Percentiles rank a stretch among this genome's conserved stretches.
phyloP scores from a whole-genome alignment of 1,284 basidiomycete species.

The Heterobasidion parviporum region DNA sequence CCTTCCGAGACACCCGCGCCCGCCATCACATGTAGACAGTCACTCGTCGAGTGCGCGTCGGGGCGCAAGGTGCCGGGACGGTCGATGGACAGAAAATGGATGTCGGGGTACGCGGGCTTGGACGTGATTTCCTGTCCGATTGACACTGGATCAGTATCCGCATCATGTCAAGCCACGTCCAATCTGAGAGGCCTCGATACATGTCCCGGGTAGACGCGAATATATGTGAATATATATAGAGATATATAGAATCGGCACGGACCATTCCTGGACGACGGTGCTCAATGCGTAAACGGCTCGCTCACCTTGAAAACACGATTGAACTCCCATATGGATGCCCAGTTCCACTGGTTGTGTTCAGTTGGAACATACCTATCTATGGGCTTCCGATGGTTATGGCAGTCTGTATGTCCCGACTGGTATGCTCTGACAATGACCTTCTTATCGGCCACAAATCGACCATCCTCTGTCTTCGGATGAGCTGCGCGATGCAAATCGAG shows the following conservation, averaged over 20 bases:
- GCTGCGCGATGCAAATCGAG: constrained; percentile 17
- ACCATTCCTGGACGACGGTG: too few species aligned
- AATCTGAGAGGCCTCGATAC: too few species aligned
- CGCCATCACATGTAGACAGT: constrained; percentile 58
- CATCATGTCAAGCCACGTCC: constrained; percentile 38
- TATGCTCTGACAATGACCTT: constrained; percentile 55
- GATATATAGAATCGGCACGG: too few species aligned
- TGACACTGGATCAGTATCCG: constrained; percentile 41
- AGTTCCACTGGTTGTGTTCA: constrained; percentile 49
- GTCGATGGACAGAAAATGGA: constrained; percentile 54
- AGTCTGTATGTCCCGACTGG: constrained; percentile 56
- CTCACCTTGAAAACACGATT: too few species aligned
- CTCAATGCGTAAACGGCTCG: too few species aligned
- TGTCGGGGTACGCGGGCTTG: constrained; percentile 33
- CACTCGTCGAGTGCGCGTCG: constrained; percentile 52
- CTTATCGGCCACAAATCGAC: constrained; percentile 15
- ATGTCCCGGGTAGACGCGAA: too few species aligned
- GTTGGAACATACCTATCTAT: constrained; percentile 34
- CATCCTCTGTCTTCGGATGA: background rate
- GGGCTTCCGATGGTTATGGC: constrained; percentile 37
- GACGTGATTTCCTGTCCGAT: constrained; percentile 27
- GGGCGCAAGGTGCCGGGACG: constrained; percentile 50
- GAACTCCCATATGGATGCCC: constrained; percentile 23
- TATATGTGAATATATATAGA: too few species aligned
- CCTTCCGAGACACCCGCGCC: constrained; percentile 60